Evolutionary conservation across 768 basidiomycete genomes (phyloP).

Genomic region (Mycena filopes): DNA sequence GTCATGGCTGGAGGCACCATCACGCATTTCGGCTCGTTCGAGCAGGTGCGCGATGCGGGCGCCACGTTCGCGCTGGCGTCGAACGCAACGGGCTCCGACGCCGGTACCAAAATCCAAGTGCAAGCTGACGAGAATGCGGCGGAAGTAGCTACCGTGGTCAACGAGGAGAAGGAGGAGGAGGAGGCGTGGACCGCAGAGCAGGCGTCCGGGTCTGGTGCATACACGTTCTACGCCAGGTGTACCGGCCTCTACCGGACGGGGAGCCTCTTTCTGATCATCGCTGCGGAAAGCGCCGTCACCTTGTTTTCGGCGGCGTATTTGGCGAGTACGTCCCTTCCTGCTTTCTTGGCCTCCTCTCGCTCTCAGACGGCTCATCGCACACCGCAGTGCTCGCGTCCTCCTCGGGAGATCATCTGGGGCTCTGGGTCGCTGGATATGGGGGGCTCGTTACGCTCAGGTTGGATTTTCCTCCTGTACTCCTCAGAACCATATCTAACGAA

Average conservation of each 20-base stretch:
- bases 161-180: constrained; percentile 25
- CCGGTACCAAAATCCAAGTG: neutral
- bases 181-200: constrained; percentile 10
- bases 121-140: neutral
- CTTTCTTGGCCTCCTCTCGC: neutral
- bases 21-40: constrained; percentile 25
- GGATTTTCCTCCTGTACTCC: neutral
- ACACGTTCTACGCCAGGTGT: constrained; percentile 19
- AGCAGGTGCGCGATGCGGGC: constrained; percentile 18
- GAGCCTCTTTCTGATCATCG: constrained; percentile 9
- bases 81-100: neutral
- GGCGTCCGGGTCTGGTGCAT: constrained; percentile 9
- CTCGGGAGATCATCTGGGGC: constrained; percentile 15
- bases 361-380: neutral
- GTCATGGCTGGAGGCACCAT: constrained; percentile 21
- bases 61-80: constrained; percentile 19
- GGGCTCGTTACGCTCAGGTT: constrained; percentile 17
- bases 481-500: neutral
- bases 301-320: constrained; percentile 14
- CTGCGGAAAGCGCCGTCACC: neutral
- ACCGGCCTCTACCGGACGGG: neutral
- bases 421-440: constrained; percentile 26
- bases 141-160: constrained; percentile 10
- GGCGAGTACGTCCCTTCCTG: neutral
- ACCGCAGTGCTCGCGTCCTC: constrained; percentile 17